Base-by-base conservation (phyloP, 1,284 basidiomycete genomes). In the Apiotrichum sp. region DNA sequence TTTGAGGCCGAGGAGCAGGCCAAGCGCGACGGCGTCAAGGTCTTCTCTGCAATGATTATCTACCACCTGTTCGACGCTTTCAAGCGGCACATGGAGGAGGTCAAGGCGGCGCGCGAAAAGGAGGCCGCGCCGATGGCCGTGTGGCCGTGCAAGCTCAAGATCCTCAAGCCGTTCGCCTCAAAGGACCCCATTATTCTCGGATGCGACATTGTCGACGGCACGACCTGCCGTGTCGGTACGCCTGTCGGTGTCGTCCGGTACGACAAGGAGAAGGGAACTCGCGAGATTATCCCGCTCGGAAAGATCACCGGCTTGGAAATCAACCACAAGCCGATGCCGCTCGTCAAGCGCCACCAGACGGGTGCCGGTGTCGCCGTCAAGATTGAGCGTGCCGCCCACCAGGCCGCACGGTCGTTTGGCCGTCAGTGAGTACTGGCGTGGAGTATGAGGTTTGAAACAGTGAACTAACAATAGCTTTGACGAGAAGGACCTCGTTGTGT, bases 41-140 rank as follows among this genome's bases (percentile, higher is more conserved):
- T 98, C 67, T 98, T 98, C 82, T 93, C 88, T 79, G 73, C 70
- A 11, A 67, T 67, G 68, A 98, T 98, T 75, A 98, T 99, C 69
- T 99, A 99, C 78, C 96, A 98, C 75, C 79, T 99, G 56, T 98
- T 98, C 75, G 96, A 98, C 72, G 86, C 91, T 32, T 98, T 98
- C 80, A 97, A 86, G 48, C 89, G 86, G n/a, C 98, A 98, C 78
- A 95, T 96, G 74, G 82, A 83, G 58, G 89, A 93, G 77, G 92
- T 98, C 55, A 82, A 82, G 62, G 96, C 97, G 74, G 89, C 88
- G n/a, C 93, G 93, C 77, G 83, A 89, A 57, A 84, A 80, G 67
- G 95, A 95, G 72, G 92, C 93, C 1, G 91, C 93, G 1, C 90
- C 90, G 13, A 88, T 89, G 65, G 96, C 96, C 38, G 88, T 98